Evolutionary conservation across 495 filamentous ascomycete genomes (phyloP), one percentile per base, ranked within the genome.

Genomic region (Talaromyces proteolyticus): DNA sequence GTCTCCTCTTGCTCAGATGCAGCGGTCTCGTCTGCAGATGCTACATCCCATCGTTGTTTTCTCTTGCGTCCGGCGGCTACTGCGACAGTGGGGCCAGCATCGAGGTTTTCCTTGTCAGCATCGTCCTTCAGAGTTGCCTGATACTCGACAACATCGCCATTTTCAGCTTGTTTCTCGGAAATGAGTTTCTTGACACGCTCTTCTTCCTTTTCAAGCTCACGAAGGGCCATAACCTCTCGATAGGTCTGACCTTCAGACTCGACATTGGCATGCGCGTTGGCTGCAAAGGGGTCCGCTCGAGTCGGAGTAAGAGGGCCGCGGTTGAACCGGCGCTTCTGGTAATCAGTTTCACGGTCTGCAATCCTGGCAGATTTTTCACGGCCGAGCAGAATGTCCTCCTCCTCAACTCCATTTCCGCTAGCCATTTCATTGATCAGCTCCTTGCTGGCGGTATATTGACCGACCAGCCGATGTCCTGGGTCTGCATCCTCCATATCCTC

Each of bases 371-470:
- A 82, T 70, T 93, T 87, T 70, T 96, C 93, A 61, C 89, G 85
- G 24, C 85, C 86, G 29, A 89, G 74, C 53, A 99, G 73, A 11
- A 90, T 87, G 61, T 99, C 94, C 55, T 93, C 91, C 65, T 96
- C 92, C 63, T 91, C 89, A 19, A 89, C 89, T 38, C 88, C 87
- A 52, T 78, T 80, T 43, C 90, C 89, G 40, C 74, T 82, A 7
- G 92, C 88, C 70, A 96, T 92, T 74, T 99, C 94, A 64, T 95
- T 88, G 65, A 97, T 88, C 72, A 96, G 88, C 46, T 84, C 81
- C 57, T 79, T 82, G 14, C 91, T 89, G 17, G 94, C 94, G 11
- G 94, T 99, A 68, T 97, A 99, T 68, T 99, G 94, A 51, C 91
- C 94, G 23, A 97, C 90, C 51, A 99, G 73, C 57, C 86, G 81